Conservation (phyloP, 208 protist species). For the Giardia muris region DNA sequence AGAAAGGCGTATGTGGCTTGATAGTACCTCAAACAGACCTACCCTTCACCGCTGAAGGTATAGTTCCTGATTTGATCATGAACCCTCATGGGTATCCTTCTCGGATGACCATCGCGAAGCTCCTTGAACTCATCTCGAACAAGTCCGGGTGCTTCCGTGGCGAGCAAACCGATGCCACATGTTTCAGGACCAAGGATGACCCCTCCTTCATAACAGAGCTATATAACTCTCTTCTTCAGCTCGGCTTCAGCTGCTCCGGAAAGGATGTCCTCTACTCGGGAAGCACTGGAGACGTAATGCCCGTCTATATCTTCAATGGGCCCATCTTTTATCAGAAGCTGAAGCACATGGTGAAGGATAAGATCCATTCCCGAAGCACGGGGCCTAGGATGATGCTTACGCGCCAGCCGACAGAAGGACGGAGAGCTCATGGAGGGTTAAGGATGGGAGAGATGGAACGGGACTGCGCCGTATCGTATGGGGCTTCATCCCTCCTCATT, state of each 20-base stretch:
- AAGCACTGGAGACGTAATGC: constrained; percentile 74
- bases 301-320: constrained; percentile 95
- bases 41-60: constrained; percentile 86
- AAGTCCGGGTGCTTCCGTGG: constrained; percentile 64
- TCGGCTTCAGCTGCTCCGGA: constrained; percentile 86
- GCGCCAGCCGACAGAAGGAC: constrained; percentile 91
- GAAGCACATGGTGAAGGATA: constrained; percentile 99
- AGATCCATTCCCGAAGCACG: constrained; percentile 89
- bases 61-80: constrained; percentile 98
- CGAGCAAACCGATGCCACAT: constrained; percentile 29
- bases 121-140: constrained; percentile 89
- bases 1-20: constrained; percentile 95
- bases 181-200: background rate
- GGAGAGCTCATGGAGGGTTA: constrained; percentile 85
- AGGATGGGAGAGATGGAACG: constrained; percentile 99
- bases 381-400: constrained; percentile 80
- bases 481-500: constrained; percentile 72
- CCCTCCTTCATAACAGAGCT: background rate
- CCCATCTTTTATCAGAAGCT: constrained; percentile 99
- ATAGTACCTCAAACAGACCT: constrained; percentile 92
- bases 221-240: constrained; percentile 53
- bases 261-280: constrained; percentile 84
- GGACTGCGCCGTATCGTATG: constrained; percentile 92
- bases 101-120: constrained; percentile 99
- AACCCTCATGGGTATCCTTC: constrained; percentile 99